phyloP scores from a whole-genome alignment of 1,284 basidiomycete genomes.

The Cryptococcus sp. region DNA sequence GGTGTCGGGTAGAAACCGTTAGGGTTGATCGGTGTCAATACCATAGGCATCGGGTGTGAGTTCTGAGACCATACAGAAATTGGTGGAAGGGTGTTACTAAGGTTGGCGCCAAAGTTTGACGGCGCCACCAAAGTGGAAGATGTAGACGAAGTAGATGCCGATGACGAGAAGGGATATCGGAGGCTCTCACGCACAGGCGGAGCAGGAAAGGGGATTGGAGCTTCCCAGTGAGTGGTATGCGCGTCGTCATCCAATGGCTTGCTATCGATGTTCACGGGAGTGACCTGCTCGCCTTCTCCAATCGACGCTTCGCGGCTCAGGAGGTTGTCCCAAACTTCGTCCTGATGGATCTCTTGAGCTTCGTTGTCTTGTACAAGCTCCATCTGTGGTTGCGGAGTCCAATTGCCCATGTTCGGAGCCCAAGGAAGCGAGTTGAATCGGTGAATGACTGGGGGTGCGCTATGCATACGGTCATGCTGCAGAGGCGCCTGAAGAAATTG shows the following conservation, averaged over 20 bases:
- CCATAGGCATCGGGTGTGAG: conserved; percentile 9
- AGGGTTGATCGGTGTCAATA: conserved; percentile 20
- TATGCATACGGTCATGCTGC: conserved; percentile 32
- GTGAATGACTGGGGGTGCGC: conserved; percentile 41
- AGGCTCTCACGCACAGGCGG: conserved; percentile 4
- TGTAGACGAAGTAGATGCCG: conserved; percentile 31
- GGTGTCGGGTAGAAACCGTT: conserved; percentile 25
- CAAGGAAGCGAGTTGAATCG: conserved; percentile 45
- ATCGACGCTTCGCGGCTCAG: conserved; percentile 27
- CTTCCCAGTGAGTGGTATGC: conserved; percentile 15
- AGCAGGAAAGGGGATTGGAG: conserved; percentile 18
- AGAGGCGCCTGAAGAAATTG: background rate
- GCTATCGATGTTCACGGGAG: conserved; percentile 3
- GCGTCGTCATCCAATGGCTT: background rate
- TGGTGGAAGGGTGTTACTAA: conserved; percentile 19
- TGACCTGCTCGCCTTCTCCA: conserved; percentile 13
- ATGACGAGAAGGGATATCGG: conserved; percentile 21
- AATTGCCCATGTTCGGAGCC: conserved; percentile 31
- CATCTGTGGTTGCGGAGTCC: conserved; percentile 22
- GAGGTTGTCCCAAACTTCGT: conserved; percentile 31
- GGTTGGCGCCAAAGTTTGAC: conserved; percentile 16
- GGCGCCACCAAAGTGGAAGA: conserved; percentile 28
- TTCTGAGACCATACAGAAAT: conserved; percentile 25
- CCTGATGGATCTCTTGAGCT: conserved; percentile 14
- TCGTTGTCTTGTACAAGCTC: conserved; percentile 5